phyloP scores from a whole-genome alignment of 2,329 filamentous ascomycete genomes.

The Diaporthe sp. region DNA sequence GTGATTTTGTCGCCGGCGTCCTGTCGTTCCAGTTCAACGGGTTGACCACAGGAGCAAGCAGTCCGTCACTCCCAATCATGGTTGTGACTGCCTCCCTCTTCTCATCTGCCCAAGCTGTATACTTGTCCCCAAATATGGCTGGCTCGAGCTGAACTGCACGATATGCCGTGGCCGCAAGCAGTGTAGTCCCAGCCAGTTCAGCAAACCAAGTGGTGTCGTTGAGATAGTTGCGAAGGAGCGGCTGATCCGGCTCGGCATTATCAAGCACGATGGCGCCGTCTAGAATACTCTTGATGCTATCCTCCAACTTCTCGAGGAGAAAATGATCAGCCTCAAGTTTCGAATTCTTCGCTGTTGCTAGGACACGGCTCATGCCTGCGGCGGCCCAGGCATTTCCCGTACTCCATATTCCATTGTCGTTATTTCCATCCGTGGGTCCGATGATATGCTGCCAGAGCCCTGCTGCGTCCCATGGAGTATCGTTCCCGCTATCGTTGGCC shows the following conservation, averaged over 20 bases:
- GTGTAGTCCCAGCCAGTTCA: background rate
- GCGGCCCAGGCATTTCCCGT: background rate
- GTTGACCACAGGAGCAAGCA: background rate
- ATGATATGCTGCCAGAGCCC: background rate
- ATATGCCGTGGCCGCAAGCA: background rate
- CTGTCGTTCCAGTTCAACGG: background rate
- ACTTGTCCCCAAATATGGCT: background rate
- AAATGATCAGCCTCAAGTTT: background rate
- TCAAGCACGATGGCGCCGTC: background rate
- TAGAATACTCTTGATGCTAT: background rate
- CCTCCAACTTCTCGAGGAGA: background rate
- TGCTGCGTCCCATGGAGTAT: background rate
- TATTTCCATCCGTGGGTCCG: background rate
- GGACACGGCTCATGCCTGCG: slow-evolving; percentile 2
- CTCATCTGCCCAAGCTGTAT: background rate
- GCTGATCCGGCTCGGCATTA: background rate
- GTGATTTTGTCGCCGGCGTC: background rate
- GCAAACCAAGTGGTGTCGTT: background rate
- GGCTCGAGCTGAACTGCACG: background rate
- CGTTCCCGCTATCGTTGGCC: accelerated
- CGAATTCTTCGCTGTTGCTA: background rate
- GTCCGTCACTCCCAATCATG: background rate
- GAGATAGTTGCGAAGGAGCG: slow-evolving; percentile 7
- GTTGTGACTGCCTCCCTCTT: background rate
- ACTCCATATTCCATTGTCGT: background rate